Evolutionary conservation across 352 stramenopile species (phyloP), one percentile per base, ranked within the genome.

Genomic region (Phytophthora fragariae): DNA sequence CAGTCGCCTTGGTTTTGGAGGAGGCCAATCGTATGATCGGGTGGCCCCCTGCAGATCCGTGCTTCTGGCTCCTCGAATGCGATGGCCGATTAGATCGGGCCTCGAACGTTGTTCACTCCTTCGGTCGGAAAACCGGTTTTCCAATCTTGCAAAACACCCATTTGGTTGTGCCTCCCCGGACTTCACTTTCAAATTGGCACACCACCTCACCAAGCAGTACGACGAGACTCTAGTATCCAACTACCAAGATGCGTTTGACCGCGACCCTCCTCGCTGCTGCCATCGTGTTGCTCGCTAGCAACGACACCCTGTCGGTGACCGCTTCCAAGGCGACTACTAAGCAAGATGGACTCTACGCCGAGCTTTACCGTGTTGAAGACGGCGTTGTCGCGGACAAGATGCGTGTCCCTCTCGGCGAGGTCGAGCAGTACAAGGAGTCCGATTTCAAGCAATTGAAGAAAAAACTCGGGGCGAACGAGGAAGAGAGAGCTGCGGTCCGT

Each of bases 371-470:
- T 21, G 44, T 70, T 21, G 44, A 70, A 57, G 53, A 57, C 24
- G 63, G 63, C 15, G 31, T 46, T 15, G 55, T 65, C 44, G 65
- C 63, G 14, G 53, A 64, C 9, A 70, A 70, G 17, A 65, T 70
- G 54, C 54, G 29, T 5, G 63, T 70, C 5, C 54, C 63, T 17
- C 63, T 70, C 15, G 63, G 63, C 33, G 21, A 70, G 6, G 46
- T 53, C 21, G 35, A 59, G 5, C 29, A 70, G 31, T 70, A 70
- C 54, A 33, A 49, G 24, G 2, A 57, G 14, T 46, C 41, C 11
- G 63, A 70, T 35, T 58, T 70, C 35, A 63, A 70, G 44, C 14
- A 53, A 19, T 7, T 70, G 41, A 54, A 63, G 41, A 50, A 31
- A 19, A 58, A 49, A 4, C 29, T 70, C 41, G 27, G 29, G 39